Evolutionary conservation across 495 filamentous ascomycete genomes (phyloP), one percentile per base, ranked within the genome.

Genomic region (Tuber umbilicatum): DNA sequence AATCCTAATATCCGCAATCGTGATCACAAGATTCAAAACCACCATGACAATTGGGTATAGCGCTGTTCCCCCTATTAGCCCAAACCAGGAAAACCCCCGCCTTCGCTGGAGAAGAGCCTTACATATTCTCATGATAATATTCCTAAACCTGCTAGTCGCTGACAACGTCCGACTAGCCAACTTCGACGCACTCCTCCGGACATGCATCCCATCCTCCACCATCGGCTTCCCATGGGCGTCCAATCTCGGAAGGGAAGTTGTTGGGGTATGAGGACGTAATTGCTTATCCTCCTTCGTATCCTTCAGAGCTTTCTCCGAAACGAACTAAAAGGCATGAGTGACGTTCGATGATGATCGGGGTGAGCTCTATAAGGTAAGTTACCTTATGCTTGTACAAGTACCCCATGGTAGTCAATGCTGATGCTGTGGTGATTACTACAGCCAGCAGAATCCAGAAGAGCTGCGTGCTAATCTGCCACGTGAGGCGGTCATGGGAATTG

Each of bases 341-440:
- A 43, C 40, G 17, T 31, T 45, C 39, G 5, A 21, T 50, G 67
- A n/a, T 27, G 55, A 17, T 12, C 10, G 2, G n/a, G 19, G 42
- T 16, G 21, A 4, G 23, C 21, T 37, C 16, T 12, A 27, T 39
- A 17, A 38, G 45, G 16, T 16, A 45, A 47, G 38, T 64, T 41
- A 73, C 78, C 64, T 79, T 80, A 12, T 80, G 77, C 16, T 76
- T 75, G 19, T 79, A 80, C 2, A 80, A 68, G 42, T 80, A 79
- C 1, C 23, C 67, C 23, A 71, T 72, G 1, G 78, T 80, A 5
- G 67, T 50, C 14, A 75, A n/a, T 27, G 78, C 78, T 31, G 73
- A 76, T 0, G 71, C 35, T n/a, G 23, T 39, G 27, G 78, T 80
- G 16, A 76, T 47, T 9, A 40, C 70, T 17, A 79, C 77, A 2